Conservation (phyloP, 2,329 filamentous ascomycete genomes). For the Tolypocladium pustulatum region DNA sequence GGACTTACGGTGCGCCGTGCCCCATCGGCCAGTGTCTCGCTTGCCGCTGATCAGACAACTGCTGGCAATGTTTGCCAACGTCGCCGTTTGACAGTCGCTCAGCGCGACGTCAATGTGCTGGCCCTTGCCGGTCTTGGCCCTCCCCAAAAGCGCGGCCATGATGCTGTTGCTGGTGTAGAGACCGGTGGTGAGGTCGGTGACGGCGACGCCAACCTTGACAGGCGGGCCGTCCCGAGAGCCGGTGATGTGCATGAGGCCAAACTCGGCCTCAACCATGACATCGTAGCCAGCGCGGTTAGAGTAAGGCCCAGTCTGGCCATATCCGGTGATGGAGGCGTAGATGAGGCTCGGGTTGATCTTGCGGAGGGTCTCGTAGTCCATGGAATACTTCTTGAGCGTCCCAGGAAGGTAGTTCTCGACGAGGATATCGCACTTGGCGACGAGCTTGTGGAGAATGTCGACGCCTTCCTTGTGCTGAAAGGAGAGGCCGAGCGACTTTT, state of each 20-base stretch:
- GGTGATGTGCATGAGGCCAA: conserved; percentile 98
- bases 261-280: conserved; percentile 98
- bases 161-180: conserved; percentile 92
- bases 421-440: conserved; percentile 76
- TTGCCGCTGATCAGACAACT: conserved; percentile 82
- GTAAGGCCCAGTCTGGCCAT: conserved; percentile 91
- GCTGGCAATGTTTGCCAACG: conserved; percentile 88
- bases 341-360: conserved; percentile 79
- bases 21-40: conserved; percentile 84
- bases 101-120: conserved; percentile 89
- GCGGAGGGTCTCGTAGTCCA: conserved; percentile 76
- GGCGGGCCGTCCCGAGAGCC: conserved; percentile 79
- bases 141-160: conserved; percentile 80
- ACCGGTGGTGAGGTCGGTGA: conserved; percentile 91
- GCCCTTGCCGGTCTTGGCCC: conserved; percentile 64
- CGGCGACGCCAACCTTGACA: conserved; percentile 94
- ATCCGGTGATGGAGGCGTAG: conserved; percentile 94
- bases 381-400: conserved; percentile 75
- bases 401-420: conserved; percentile 97
- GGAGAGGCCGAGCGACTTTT: conserved; percentile 84
- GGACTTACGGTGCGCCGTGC: conserved; percentile 77
- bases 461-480: conserved; percentile 81
- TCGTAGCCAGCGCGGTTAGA: conserved; percentile 85
- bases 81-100: conserved; percentile 91
- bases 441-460: conserved; percentile 76